phyloP scores from a whole-genome alignment of 495 filamentous ascomycete genomes.

The Aspergillus steynii region DNA sequence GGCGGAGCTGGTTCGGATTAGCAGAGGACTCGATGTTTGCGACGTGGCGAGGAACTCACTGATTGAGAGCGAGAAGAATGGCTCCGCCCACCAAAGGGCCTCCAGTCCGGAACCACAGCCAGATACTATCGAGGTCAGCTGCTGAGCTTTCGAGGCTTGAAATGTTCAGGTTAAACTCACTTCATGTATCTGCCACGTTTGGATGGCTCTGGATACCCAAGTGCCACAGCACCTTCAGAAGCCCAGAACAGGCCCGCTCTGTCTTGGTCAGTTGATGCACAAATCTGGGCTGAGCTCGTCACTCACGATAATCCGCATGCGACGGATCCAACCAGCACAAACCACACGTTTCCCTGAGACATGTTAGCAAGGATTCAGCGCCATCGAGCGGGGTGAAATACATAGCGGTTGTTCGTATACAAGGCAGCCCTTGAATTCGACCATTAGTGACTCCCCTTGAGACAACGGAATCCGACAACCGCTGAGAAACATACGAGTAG shows the following conservation, averaged over 20 bases:
- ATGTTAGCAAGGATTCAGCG: constrained; percentile 4
- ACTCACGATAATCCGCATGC: constrained; percentile 59
- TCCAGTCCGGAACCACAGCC: constrained; percentile 58
- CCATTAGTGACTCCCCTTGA: constrained; percentile 30
- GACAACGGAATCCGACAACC: not conserved
- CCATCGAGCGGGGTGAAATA: not conserved
- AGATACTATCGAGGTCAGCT: constrained; percentile 37
- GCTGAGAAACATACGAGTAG: constrained; percentile 30
- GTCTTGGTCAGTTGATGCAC: not conserved
- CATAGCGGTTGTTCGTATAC: constrained; percentile 65
- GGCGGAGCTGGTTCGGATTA: constrained; percentile 18
- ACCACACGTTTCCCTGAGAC: constrained; percentile 56
- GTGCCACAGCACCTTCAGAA: constrained; percentile 62
- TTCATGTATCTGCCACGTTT: constrained; percentile 57
- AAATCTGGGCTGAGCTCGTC: not conserved
- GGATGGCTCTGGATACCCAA: constrained; percentile 60
- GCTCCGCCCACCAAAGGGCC: constrained; percentile 63
- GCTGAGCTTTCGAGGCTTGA: not conserved
- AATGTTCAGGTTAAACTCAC: constrained; percentile 13
- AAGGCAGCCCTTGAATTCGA: constrained; percentile 47
- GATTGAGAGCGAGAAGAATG: constrained; percentile 62
- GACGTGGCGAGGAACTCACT: constrained; percentile 15
- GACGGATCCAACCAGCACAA: constrained; percentile 62
- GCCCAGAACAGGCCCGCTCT: constrained; percentile 65
- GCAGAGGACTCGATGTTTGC: constrained; percentile 21